These are phyloP conservation scores for Chaetoceros tenuissimus DNA, from an alignment of 108 stramenopile species.

Conservation along the genomic window DNA sequence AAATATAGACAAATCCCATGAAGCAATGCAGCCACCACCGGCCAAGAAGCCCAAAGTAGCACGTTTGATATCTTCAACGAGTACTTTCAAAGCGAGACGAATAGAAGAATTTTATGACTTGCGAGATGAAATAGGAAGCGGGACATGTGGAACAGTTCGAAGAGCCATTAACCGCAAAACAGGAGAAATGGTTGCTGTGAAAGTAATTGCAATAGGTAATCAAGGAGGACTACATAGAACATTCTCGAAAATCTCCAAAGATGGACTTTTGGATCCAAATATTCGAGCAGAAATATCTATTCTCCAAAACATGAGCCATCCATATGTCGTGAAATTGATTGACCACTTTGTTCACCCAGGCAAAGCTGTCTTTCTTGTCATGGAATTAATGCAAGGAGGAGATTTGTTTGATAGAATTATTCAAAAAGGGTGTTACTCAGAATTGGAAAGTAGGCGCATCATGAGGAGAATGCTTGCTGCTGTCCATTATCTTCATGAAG, in stretches of 20 bases:
- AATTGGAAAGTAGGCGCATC: slow-evolving; percentile 59
- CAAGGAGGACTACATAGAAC: slow-evolving; percentile 19
- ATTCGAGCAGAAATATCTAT: slow-evolving; percentile 79
- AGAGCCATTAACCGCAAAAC: slow-evolving; percentile 78
- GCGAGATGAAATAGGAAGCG: slow-evolving; percentile 78
- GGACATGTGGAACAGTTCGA: slow-evolving; percentile 88
- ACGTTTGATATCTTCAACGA: neutral
- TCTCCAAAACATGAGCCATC: slow-evolving; percentile 77
- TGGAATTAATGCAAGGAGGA: slow-evolving; percentile 85
- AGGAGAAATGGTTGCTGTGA: slow-evolving; percentile 82
- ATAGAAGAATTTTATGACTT: slow-evolving; percentile 85
- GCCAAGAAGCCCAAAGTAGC: neutral
- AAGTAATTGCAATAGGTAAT: slow-evolving; percentile 64
- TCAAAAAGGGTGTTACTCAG: slow-evolving; percentile 61
- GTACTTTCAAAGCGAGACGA: slow-evolving; percentile 15
- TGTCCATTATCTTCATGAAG: slow-evolving; percentile 74
- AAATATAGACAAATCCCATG: neutral
- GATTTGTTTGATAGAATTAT: slow-evolving; percentile 93
- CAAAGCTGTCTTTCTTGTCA: slow-evolving; percentile 69
- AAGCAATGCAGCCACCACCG: neutral
- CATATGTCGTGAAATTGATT: slow-evolving; percentile 80
- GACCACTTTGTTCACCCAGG: slow-evolving; percentile 77
- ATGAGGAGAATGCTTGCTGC: slow-evolving; percentile 69
- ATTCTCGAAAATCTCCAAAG: slow-evolving; percentile 23
- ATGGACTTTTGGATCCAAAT: slow-evolving; percentile 12